Base-by-base conservation (phyloP, 2,329 filamentous ascomycete genomes). In the Chaetomium strumarium region DNA sequence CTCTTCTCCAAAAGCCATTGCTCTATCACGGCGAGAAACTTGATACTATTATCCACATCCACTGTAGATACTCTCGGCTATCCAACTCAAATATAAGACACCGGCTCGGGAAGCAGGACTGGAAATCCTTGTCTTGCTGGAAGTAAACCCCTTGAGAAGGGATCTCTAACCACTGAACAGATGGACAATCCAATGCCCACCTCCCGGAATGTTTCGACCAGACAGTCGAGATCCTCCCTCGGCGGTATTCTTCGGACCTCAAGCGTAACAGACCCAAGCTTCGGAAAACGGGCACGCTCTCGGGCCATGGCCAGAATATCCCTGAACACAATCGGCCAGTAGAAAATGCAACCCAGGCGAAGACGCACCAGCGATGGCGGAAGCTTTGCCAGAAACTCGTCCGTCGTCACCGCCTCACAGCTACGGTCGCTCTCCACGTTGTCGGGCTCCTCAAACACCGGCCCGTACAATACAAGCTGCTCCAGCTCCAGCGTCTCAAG, bases 401-500 rank as follows among this genome's bases (percentile, higher is more conserved):
- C 24, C 37, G 36, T 40, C 30, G 37, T 34, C 38, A 41, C 38
- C 37, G 34, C 5, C 37, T 20, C 14, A 16, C 29, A 33, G 36
- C 46, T 48, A 37, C 37, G 37, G 30, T 41, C 37, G 10, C 16
- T 33, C 16, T 33, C 24, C 37, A 34, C 29, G 30, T 42, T 29
- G 29, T 24, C 29, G 17, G 24, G 29, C 16, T 34, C 17, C 38
- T 41, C 37, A 16, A 49, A 49, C 16, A 49, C 46, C 12, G 46
- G 38, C 46, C 46, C 46, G 17, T 49, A 49, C 30, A 49, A 36
- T 7, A 34, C 12, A 34, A 36, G 38, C 17, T 49, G 38, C 16
- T 49, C 46, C 7, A 49, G 46, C 46, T 49, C 46, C 1, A 49
- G 38, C 11, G 16, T 41, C 38, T 49, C 37, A 34, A 49, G 46